Evolutionary conservation across 2,329 filamentous ascomycete species (phyloP).

Genomic region (Penicillium polonicum): DNA sequence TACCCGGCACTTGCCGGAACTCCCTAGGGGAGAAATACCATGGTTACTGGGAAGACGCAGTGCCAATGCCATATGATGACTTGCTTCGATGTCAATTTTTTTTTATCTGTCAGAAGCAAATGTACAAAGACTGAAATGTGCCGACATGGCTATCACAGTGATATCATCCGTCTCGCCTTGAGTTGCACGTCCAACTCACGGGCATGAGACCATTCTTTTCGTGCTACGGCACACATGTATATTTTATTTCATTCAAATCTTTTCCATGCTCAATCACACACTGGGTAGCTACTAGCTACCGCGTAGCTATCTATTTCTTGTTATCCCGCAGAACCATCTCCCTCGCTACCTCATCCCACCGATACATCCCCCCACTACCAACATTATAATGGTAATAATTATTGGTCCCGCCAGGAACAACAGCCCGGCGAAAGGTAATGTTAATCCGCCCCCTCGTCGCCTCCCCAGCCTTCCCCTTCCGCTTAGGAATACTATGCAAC

Average conservation of each 20-base stretch:
- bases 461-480: conserved; percentile 56
- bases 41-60: conserved; percentile 7
- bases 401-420: conserved; percentile 70
- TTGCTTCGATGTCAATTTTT: conserved; percentile 22
- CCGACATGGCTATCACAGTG: background rate
- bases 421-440: conserved; percentile 72
- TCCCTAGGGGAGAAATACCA: conserved; percentile 2
- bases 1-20: conserved; percentile 3
- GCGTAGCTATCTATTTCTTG: background rate
- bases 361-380: conserved; percentile 65
- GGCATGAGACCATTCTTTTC: background rate
- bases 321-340: conserved; percentile 20
- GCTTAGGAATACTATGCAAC: conserved; percentile 76
- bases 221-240: conserved; percentile 10
- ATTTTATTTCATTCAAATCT: conserved; percentile 1
- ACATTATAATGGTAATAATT: conserved; percentile 87
- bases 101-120: conserved; percentile 15
- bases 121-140: conserved; percentile 10
- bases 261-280: background rate
- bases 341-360: conserved; percentile 58
- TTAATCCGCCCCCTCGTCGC: conserved; percentile 68
- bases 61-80: conserved; percentile 24
- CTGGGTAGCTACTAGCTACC: background rate
- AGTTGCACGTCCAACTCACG: background rate
- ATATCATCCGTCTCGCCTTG: background rate